A percentile compares a stretch with the other conserved stretches of the same genome.
These are phyloP conservation scores for Esteya vermicola DNA, from an alignment of 2,329 filamentous ascomycete species.

Conservation along the genomic window DNA sequence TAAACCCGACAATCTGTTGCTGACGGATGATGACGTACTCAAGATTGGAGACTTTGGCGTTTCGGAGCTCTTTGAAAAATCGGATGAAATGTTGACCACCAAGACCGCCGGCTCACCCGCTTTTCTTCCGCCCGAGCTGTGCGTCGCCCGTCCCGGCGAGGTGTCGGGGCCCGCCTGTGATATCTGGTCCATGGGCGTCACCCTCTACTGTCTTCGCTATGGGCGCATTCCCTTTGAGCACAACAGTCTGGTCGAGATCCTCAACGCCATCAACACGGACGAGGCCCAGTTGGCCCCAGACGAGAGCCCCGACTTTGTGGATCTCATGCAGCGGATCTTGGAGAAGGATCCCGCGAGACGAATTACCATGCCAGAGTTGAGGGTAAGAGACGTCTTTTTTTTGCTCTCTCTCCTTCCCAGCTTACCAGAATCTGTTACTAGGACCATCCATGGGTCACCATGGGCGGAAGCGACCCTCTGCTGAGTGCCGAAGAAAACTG, in stretches of 20 bases:
- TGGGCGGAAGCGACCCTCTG: slow-evolving; percentile 59
- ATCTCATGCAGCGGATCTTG: slow-evolving; percentile 60
- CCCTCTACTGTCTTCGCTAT: slow-evolving; percentile 82
- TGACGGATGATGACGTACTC: slow-evolving; percentile 83
- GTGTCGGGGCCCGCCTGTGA: slow-evolving; percentile 83
- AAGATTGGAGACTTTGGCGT: slow-evolving; percentile 99
- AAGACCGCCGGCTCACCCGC: slow-evolving; percentile 93
- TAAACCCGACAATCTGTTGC: slow-evolving; percentile 89
- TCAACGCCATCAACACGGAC: slow-evolving; percentile 72
- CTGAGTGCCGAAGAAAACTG: slow-evolving; percentile 79
- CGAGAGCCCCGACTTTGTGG: slow-evolving; percentile 52
- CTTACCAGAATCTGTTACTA: slow-evolving; percentile 21
- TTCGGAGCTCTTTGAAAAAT: slow-evolving; percentile 92
- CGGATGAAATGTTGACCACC: slow-evolving; percentile 70
- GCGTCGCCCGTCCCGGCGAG: slow-evolving; percentile 70
- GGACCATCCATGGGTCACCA: slow-evolving; percentile 91
- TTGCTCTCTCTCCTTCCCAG: slow-evolving; percentile 8
- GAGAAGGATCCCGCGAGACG: slow-evolving; percentile 76
- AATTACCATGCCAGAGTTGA: slow-evolving; percentile 68
- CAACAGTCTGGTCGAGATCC: slow-evolving; percentile 68
- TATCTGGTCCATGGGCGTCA: slow-evolving; percentile 98
- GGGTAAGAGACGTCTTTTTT: slow-evolving; percentile 41
- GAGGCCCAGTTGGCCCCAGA: slow-evolving; percentile 46
- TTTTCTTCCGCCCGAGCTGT: slow-evolving; percentile 87
- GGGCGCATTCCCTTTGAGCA: slow-evolving; percentile 79